A percentile compares a stretch with the other conserved stretches of the same genome.
These are phyloP conservation scores for Alternaria incomplexa DNA, from an alignment of 2,329 filamentous ascomycete genomes.

Conservation along the genomic window DNA sequence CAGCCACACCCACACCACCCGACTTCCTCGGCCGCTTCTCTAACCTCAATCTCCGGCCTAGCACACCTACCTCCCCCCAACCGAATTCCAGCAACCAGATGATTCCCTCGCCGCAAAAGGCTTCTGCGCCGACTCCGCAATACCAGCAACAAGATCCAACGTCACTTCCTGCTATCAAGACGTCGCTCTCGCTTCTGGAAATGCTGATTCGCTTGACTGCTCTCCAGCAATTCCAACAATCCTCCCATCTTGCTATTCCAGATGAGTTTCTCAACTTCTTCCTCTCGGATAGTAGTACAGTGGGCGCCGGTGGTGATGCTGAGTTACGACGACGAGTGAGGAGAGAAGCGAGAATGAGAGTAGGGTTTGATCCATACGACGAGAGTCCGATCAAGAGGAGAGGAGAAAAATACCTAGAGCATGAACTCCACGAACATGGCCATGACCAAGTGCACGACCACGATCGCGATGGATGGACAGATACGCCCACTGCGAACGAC, in stretches of 20 bases:
- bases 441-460: background rate
- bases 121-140: slow-evolving; percentile 14
- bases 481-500: slow-evolving; percentile 3
- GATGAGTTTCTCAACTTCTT: slow-evolving; percentile 92
- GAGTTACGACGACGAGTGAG: slow-evolving; percentile 66
- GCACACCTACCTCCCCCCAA: slow-evolving; percentile 29
- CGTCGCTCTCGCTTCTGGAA: slow-evolving; percentile 81
- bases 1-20: slow-evolving; percentile 35
- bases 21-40: slow-evolving; percentile 55
- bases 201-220: slow-evolving; percentile 85
- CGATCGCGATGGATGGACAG: background rate
- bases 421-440: slow-evolving; percentile 29
- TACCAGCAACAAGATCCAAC: slow-evolving; percentile 14
- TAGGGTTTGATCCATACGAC: slow-evolving; percentile 76
- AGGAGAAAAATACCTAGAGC: slow-evolving; percentile 69
- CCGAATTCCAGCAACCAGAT: slow-evolving; percentile 32
- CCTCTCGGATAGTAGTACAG: slow-evolving; percentile 71
- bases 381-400: slow-evolving; percentile 71
- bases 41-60: slow-evolving; percentile 52
- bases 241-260: slow-evolving; percentile 84
- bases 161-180: slow-evolving; percentile 61
- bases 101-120: slow-evolving; percentile 35
- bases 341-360: slow-evolving; percentile 64
- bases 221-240: slow-evolving; percentile 90
- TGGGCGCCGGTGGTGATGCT: slow-evolving; percentile 68